A percentile compares a stretch with the other conserved stretches of the same genome.
phyloP scores from a whole-genome alignment of 2,329 filamentous ascomycete species.

The Berkeleyomyces rouxiae region DNA sequence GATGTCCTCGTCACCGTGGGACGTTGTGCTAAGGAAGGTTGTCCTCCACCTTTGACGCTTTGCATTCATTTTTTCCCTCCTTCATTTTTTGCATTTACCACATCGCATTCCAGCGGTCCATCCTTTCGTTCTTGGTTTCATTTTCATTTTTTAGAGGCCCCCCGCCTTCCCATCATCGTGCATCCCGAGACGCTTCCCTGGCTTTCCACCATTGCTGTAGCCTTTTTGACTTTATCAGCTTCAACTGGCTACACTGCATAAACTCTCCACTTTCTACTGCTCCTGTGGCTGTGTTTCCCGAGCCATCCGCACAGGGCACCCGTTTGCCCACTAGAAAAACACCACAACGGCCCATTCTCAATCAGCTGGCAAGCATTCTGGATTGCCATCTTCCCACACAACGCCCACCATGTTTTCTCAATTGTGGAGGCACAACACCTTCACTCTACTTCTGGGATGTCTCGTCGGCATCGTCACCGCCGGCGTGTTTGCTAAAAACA shows the following conservation, averaged over 20 bases:
- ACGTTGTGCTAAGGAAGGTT: not conserved
- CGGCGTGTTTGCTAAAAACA: slow-evolving; percentile 75
- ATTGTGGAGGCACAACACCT: slow-evolving; percentile 43
- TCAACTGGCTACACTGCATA: not conserved
- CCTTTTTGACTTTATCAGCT: not conserved
- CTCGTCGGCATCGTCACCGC: slow-evolving; percentile 82
- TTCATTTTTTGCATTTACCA: too few relatives aligned
- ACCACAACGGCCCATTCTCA: not conserved
- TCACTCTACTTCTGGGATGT: slow-evolving; percentile 77
- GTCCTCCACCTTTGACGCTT: not conserved
- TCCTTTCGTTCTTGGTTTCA: not conserved
- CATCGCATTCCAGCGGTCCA: too few relatives aligned
- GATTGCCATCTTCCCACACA: not conserved
- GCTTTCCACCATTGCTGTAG: not conserved
- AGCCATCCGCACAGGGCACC: not conserved
- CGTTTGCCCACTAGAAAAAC: not conserved
- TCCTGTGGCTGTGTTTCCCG: not conserved
- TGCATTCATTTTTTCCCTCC: not conserved
- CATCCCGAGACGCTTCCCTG: too few relatives aligned
- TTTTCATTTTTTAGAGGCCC: not conserved
- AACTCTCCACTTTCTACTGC: not conserved
- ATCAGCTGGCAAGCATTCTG: not conserved
- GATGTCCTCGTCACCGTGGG: not conserved
- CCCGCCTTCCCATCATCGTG: too few relatives aligned
- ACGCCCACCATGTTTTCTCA: not conserved